phyloP scores from a whole-genome alignment of 306 rosid species.

The Purshia tridentata region DNA sequence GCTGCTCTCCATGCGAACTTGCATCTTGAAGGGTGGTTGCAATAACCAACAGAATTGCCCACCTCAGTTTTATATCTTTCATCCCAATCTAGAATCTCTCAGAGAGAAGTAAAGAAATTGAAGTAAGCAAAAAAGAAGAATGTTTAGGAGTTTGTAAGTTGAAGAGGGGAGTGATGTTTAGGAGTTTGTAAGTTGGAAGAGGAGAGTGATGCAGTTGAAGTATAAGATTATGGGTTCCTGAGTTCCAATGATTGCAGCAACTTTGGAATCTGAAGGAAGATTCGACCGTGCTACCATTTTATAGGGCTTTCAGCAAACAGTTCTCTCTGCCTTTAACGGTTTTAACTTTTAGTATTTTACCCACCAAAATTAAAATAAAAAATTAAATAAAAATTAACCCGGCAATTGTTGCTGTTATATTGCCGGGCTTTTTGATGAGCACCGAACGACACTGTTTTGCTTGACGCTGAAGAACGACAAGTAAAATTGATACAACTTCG shows the following conservation, averaged over 20 bases:
- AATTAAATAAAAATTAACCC: no score
- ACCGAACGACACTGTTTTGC: no score
- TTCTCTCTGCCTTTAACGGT: neutral
- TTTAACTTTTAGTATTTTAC: no score
- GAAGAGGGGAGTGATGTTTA: no score
- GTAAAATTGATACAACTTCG: no score
- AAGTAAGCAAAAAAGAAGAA: no score
- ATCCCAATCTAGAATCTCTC: no score
- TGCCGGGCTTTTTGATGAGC: no score
- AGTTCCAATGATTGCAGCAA: neutral
- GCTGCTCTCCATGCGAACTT: constrained; percentile 56
- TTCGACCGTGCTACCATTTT: neutral
- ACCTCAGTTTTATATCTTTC: constrained; percentile 34
- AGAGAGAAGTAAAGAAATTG: no score
- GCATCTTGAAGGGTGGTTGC: constrained; percentile 36
- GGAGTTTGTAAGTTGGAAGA: no score
- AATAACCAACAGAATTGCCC: constrained; percentile 41
- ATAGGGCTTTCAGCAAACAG: neutral
- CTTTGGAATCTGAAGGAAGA: neutral
- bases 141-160: neutral
- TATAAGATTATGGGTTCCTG: neutral
- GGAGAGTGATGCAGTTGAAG: neutral
- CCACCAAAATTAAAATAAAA: neutral
- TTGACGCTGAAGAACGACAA: no score
- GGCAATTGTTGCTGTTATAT: no score